Evolutionary conservation across 441 rosid genomes (phyloP), one percentile per base, ranked within the genome.

Genomic region (Populus trichocarpa): DNA sequence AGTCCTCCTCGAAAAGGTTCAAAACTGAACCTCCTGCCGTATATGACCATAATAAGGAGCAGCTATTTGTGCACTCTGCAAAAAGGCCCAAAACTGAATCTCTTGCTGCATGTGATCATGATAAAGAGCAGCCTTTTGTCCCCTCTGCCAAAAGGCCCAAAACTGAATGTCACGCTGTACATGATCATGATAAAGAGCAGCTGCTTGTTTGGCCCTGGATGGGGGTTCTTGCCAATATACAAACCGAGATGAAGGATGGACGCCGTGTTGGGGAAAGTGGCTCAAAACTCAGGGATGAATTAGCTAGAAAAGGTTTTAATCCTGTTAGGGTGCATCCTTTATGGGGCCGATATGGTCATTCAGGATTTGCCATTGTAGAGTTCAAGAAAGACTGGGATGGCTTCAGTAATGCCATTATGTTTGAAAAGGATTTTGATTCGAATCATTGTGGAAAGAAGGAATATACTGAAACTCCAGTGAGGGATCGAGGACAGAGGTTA

Each of bases 371-470:
- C 26, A 38, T 89, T 53, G 92, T 91, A 6, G 84, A 89, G 30
- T 93, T 94, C 74, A 86, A 80, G 59, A 87, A 81, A 73, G 93
- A 86, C 16, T 91, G 95, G 98, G 86, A 75, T 66, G 95, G 90
- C 3, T 89, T 88, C 69, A 79, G 75, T 14, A 85, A 87, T 38
- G 97, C 97, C 0, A 75, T 88, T 46, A 84, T 76, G 81, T 93
- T 93, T 78, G 97, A 90, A 77, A 89, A 79, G 71, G 67, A 86
- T 61, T 89, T 84, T 69, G 89, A 85, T 67, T 75, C 77, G 22
- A 75, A 84, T 35, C 77, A 50, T n/a, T 66, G 87, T 79, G 96
- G 97, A 64, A 89, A 80, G 80, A 85, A 79, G 75, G 86, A 87
- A 36, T 91, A 81, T 75, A 78, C 69, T 57, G 33, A 59, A 5